phyloP scores from a whole-genome alignment of 2,329 filamentous ascomycete species.

The Fusarium proliferatum region DNA sequence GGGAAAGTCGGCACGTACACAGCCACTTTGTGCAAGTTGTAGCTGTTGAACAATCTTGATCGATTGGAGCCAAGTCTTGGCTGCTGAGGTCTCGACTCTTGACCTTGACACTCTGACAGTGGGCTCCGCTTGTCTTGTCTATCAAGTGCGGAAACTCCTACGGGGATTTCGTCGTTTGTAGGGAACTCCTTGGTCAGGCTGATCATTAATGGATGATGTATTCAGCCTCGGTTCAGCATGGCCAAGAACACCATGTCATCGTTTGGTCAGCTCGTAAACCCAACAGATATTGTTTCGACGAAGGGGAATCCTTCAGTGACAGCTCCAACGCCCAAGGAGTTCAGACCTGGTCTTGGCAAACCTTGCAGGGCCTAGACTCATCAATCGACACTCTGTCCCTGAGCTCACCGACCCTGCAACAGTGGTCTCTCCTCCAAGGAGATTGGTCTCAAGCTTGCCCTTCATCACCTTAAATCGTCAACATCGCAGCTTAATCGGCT shows the following conservation, averaged over 20 bases:
- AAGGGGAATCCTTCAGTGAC: constrained; percentile 37
- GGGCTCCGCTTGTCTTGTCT: constrained; percentile 31
- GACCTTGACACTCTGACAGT: constrained; percentile 23
- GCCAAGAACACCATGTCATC: constrained; percentile 24
- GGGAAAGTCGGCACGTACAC: constrained; percentile 41
- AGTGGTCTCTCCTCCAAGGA: constrained; percentile 24
- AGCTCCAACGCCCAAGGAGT: constrained; percentile 8
- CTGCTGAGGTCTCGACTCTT: constrained; percentile 43
- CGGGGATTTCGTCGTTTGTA: background rate
- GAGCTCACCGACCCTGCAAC: constrained; percentile 33
- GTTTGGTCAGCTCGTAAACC: constrained; percentile 10
- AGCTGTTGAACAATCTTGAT: constrained; percentile 24
- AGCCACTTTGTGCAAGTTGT: constrained; percentile 27
- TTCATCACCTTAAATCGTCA: constrained; percentile 35
- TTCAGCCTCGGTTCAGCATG: background rate
- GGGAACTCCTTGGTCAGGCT: background rate
- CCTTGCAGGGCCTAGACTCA: constrained; percentile 20
- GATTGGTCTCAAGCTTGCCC: constrained; percentile 35
- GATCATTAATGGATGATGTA: background rate
- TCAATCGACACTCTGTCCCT: constrained; percentile 16
- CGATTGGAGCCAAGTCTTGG: constrained; percentile 45
- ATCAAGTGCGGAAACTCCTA: constrained; percentile 5
- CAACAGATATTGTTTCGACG: constrained; percentile 16
- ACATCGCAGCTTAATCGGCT: constrained; percentile 43
- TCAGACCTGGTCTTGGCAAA: constrained; percentile 32